Percentiles rank a stretch among this genome's conserved stretches.
phyloP scores from a whole-genome alignment of 2,329 filamentous ascomycete genomes.

The Aspergillus bombycis region DNA sequence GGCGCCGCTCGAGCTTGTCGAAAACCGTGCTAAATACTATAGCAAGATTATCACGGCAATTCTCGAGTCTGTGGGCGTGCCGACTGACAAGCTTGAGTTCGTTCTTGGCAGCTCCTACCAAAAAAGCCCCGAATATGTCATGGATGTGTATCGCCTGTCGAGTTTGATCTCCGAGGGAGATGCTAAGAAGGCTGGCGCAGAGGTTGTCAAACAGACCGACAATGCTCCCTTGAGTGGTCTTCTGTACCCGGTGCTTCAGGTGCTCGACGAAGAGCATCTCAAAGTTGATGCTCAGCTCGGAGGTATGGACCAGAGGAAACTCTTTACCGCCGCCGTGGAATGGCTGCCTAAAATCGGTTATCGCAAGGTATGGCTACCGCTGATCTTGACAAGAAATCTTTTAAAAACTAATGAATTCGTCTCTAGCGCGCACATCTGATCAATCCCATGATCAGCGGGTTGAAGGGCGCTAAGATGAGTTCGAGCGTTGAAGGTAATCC shows the following conservation, averaged over 20 bases:
- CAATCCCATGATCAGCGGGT: constrained; percentile 87
- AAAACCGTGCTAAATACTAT: constrained; percentile 83
- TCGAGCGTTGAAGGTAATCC: constrained; percentile 59
- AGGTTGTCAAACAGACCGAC: constrained; percentile 89
- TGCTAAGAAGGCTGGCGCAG: constrained; percentile 86
- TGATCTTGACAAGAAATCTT: background rate
- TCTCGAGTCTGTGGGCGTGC: constrained; percentile 76
- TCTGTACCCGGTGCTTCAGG: constrained; percentile 86
- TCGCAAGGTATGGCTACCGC: constrained; percentile 54
- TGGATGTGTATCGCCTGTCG: constrained; percentile 82
- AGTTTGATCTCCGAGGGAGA: constrained; percentile 66
- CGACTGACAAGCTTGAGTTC: constrained; percentile 78
- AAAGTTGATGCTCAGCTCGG: constrained; percentile 88
- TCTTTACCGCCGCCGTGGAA: constrained; percentile 68
- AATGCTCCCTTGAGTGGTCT: constrained; percentile 75
- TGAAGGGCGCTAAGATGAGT: constrained; percentile 84
- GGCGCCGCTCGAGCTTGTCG: constrained; percentile 81
- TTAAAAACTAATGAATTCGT: constrained; percentile 17
- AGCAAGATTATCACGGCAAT: constrained; percentile 72
- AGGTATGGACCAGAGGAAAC: constrained; percentile 54
- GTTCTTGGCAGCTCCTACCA: constrained; percentile 86
- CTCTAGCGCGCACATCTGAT: constrained; percentile 68
- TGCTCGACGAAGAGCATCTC: constrained; percentile 86
- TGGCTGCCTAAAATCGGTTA: constrained; percentile 85
- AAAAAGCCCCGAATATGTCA: constrained; percentile 66